phyloP scores from a whole-genome alignment of 352 stramenopile species.

The Hyaloperonospora arabidopsidis region DNA sequence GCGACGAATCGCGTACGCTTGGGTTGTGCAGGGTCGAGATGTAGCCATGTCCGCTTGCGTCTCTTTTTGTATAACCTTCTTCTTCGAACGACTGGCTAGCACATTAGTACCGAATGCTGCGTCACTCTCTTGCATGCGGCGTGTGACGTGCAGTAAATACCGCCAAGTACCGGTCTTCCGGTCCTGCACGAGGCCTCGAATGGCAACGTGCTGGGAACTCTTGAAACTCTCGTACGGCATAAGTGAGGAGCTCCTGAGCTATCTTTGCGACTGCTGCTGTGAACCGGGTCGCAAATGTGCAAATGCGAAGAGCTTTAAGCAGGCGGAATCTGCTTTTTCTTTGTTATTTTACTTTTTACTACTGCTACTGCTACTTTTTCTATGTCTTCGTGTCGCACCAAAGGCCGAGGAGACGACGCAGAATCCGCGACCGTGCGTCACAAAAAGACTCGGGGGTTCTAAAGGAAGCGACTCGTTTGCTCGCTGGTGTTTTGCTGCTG shows the following conservation, averaged over 20 bases:
- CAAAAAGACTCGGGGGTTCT: background rate
- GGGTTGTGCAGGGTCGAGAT: slow-evolving; percentile 33
- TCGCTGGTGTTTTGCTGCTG: too few relatives aligned
- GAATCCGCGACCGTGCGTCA: slow-evolving; percentile 19
- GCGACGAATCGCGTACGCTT: slow-evolving; percentile 50
- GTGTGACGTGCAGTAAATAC: slow-evolving; percentile 60
- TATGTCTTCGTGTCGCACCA: slow-evolving; percentile 8
- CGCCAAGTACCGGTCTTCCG: slow-evolving; percentile 55
- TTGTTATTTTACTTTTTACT: too few relatives aligned
- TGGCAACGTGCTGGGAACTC: slow-evolving; percentile 50
- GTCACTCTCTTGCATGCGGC: slow-evolving; percentile 24
- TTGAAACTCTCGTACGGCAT: slow-evolving; percentile 81
- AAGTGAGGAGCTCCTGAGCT: background rate
- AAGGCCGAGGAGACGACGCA: slow-evolving; percentile 8
- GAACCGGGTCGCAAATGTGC: too few relatives aligned
- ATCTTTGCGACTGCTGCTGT: too few relatives aligned
- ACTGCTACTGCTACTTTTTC: background rate
- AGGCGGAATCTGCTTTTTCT: too few relatives aligned
- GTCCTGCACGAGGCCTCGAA: slow-evolving; percentile 68
- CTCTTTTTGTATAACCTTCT: slow-evolving; percentile 6
- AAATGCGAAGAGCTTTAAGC: too few relatives aligned
- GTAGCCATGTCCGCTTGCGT: slow-evolving; percentile 1
- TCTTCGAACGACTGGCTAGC: slow-evolving; percentile 6
- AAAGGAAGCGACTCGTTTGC: background rate
- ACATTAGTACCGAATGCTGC: slow-evolving; percentile 7